These are phyloP conservation scores for Sesbania bispinosa DNA, from an alignment of 306 rosid species.

Conservation along the genomic window DNA sequence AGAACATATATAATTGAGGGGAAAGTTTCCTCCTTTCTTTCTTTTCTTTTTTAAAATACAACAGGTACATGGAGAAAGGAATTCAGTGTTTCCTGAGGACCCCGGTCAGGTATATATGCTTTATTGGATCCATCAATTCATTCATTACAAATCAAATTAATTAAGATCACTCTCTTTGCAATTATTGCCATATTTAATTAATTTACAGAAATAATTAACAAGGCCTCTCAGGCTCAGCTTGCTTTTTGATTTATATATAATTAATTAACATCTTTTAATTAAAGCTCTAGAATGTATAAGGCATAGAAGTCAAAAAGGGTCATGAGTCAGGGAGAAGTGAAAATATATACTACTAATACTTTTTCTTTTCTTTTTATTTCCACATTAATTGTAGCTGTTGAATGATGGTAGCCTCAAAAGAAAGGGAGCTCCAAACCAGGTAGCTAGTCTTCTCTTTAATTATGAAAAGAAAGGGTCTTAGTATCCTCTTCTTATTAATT, in stretches of 20 bases:
- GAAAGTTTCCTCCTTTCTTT: slow-evolving; percentile 5
- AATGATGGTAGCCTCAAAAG: slow-evolving; percentile 44
- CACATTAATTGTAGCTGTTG: slow-evolving; percentile 41
- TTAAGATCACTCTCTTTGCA: slow-evolving; percentile 19
- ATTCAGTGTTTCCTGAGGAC: slow-evolving; percentile 50
- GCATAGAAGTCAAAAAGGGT: slow-evolving; percentile 40
- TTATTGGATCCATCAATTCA: slow-evolving; percentile 35
- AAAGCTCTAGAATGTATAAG: slow-evolving; percentile 25
- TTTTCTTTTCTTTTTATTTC: slow-evolving; percentile 14
- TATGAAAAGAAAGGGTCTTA: too few relatives aligned
- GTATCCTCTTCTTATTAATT: not conserved
- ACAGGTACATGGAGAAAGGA: slow-evolving; percentile 44
- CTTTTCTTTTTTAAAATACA: not conserved
- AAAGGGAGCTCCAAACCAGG: slow-evolving; percentile 46
- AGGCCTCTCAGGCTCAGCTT: slow-evolving; percentile 29
- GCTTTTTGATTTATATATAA: too few relatives aligned
- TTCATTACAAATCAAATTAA: not conserved
- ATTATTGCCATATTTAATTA: slow-evolving; percentile 20
- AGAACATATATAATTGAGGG: slow-evolving; percentile 19
- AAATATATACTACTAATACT: not conserved
- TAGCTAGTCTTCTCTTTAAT: too few relatives aligned
- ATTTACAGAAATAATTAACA: not conserved
- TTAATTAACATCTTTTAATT: slow-evolving; percentile 14
- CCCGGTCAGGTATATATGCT: slow-evolving; percentile 45
- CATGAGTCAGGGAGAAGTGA: slow-evolving; percentile 8